Percentiles rank a stretch among this genome's conserved stretches.
Evolutionary conservation across 1,139 yeast species (phyloP).

Genomic region (Blastobotrys petasosporus): DNA sequence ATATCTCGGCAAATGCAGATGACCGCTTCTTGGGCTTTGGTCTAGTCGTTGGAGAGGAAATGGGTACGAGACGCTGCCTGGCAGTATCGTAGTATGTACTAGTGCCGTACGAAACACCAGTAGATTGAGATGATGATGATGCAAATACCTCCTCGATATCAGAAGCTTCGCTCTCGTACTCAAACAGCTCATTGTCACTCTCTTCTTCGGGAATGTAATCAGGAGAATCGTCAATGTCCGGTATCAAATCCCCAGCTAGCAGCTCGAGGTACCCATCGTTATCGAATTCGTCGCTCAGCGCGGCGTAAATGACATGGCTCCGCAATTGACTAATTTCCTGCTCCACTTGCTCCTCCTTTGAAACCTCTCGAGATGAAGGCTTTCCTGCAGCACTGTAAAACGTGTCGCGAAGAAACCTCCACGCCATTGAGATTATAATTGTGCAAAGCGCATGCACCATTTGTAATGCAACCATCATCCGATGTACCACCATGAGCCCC

Average conservation of each 20-base stretch:
- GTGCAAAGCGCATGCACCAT: conserved; percentile 18
- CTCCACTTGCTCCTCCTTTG: conserved; percentile 8
- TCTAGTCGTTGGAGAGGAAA: not conserved
- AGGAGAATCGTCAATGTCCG: conserved; percentile 24
- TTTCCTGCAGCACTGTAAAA: not conserved
- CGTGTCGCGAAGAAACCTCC: conserved; percentile 8
- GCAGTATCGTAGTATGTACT: conserved; percentile 1
- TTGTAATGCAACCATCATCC: conserved; percentile 19
- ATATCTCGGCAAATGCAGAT: conserved; percentile 18
- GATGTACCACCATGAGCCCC: conserved; percentile 13
- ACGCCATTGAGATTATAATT: conserved; percentile 10
- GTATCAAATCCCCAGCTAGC: conserved; percentile 22
- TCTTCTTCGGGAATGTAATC: conserved; percentile 22
- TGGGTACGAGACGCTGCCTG: conserved; percentile 1
- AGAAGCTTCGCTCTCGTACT: conserved; percentile 13
- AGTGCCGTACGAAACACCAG: not conserved
- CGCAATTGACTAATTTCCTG: conserved; percentile 13
- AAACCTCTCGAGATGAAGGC: not conserved
- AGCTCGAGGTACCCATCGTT: conserved; percentile 17
- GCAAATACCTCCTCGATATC: no score
- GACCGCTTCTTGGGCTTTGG: not conserved
- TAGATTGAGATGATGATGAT: not conserved
- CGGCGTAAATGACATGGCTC: conserved; percentile 17
- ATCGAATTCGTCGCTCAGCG: conserved; percentile 15
- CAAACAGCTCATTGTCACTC: conserved; percentile 16